Percentiles rank a stretch among this genome's conserved stretches.
phyloP scores from a whole-genome alignment of 192 early-diverging fungal genomes.

The Backusella morwellensis region DNA sequence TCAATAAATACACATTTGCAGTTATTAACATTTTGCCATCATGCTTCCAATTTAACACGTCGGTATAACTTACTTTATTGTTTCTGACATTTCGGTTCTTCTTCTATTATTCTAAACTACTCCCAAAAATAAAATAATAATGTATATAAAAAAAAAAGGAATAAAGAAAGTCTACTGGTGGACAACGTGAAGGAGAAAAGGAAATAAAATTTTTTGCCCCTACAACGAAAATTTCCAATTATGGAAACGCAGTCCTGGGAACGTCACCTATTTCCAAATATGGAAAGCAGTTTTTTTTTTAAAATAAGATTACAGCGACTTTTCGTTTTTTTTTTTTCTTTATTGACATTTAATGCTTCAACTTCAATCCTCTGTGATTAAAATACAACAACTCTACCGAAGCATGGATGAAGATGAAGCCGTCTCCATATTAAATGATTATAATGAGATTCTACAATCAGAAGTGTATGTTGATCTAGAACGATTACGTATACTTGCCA shows the following conservation, averaged over 20 bases:
- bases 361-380: not conserved
- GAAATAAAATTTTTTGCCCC: not conserved
- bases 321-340: not conserved
- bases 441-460: slow-evolving; percentile 72
- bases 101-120: not conserved
- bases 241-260: not conserved
- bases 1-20: not conserved
- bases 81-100: not conserved
- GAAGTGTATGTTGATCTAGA: slow-evolving; percentile 84
- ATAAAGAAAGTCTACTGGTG: no score
- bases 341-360: not conserved
- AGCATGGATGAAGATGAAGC: slow-evolving; percentile 29
- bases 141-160: not conserved
- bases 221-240: not conserved
- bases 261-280: not conserved
- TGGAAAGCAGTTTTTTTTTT: not conserved
- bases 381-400: slow-evolving; percentile 1
- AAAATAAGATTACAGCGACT: not conserved
- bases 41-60: not conserved
- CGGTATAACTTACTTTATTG: slow-evolving; percentile 13
- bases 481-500: slow-evolving; percentile 68
- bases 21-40: not conserved
- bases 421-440: slow-evolving; percentile 57
- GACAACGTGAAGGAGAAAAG: not conserved
- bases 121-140: not conserved